Base-by-base conservation (phyloP, 345 rosid genomes). In the Trapa bicornis region DNA sequence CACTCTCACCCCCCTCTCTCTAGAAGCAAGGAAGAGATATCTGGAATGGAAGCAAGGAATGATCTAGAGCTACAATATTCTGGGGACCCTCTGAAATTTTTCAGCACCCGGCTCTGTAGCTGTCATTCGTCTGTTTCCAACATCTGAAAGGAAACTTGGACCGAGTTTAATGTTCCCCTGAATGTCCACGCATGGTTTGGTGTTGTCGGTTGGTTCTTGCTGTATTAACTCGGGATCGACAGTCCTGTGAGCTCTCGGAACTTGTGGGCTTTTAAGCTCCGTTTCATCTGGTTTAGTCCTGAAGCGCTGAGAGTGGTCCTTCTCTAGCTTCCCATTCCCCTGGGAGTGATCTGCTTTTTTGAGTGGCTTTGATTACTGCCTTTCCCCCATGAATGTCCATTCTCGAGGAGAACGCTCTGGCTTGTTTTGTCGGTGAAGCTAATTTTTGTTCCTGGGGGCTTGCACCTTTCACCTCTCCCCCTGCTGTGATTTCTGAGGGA, bases 11-110 rank as follows among this genome's bases (percentile, higher is more conserved):
- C 65, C 37, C 36, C 47, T 68, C 71, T 53, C 52, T 67, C 64
- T 39, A 61, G 29, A 58, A 36, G 32, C 80, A 86, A 77, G 85
- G 47, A 80, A 83, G 88, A 77, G 82, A 86, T 81, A 84, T 86
- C 71, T 64, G 36, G 29, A 38, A 64, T 61, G 17, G n/a, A 79
- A 82, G 91, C 38, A 86, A 86, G 81, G 91, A 80, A 84, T 79
- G 71, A 52, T 62, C 63, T 3, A 42, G 35, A 65, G 33, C 48
- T 10, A 32, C 37, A 38, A 3, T 29, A 58, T 58, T 58, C 63
- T 35, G 38, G 37, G 63, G 9, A 35, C 63, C 63, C 37, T 58
- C 35, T 58, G 63, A 58, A 58, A 29, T 2, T 2, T 33, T 0
- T 58, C 38, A n/a, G 3, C 3, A 50, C 22, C 56, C 17, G 29